A percentile compares a stretch with the other conserved stretches of the same genome.
Conservation (phyloP, 1,284 basidiomycete genomes). For the Ceratobasidium sp. region DNA sequence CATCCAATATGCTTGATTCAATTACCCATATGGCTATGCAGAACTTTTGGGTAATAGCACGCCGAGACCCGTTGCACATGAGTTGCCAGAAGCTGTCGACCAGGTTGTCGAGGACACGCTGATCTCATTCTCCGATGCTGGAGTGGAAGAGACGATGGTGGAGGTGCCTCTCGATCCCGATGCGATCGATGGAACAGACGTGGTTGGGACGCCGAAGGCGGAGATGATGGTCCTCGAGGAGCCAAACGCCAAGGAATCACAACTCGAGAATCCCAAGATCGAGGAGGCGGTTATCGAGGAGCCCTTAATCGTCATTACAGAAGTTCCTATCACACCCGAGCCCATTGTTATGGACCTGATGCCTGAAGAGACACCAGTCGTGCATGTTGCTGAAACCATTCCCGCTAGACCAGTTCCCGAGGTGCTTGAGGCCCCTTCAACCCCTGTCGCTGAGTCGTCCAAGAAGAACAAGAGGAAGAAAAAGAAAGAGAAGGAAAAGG, state of each 20-base stretch:
- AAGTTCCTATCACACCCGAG: neutral
- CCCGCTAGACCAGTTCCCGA: neutral
- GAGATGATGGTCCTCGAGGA: neutral
- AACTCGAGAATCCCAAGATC: neutral
- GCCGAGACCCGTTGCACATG: neutral
- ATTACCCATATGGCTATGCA: neutral
- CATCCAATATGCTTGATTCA: neutral
- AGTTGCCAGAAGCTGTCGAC: neutral
- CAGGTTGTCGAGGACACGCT: neutral
- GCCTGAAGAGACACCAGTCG: neutral
- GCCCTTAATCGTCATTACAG: neutral
- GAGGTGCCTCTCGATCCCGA: neutral
- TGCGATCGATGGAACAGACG: neutral
- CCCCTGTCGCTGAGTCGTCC: conserved; percentile 11
- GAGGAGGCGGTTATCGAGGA: conserved; percentile 14
- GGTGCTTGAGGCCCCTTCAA: neutral
- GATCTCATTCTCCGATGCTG: neutral
- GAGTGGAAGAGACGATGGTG: neutral
- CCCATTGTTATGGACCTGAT: neutral
- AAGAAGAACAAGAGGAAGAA: conserved; percentile 24
- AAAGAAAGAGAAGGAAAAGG: conserved; percentile 11
- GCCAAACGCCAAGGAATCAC: conserved; percentile 1
- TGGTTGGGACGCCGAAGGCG: neutral
- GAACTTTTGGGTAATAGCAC: neutral
- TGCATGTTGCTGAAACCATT: neutral